Evolutionary conservation across 2,329 filamentous ascomycete genomes (phyloP).

Genomic region (Metarhizium humberi): DNA sequence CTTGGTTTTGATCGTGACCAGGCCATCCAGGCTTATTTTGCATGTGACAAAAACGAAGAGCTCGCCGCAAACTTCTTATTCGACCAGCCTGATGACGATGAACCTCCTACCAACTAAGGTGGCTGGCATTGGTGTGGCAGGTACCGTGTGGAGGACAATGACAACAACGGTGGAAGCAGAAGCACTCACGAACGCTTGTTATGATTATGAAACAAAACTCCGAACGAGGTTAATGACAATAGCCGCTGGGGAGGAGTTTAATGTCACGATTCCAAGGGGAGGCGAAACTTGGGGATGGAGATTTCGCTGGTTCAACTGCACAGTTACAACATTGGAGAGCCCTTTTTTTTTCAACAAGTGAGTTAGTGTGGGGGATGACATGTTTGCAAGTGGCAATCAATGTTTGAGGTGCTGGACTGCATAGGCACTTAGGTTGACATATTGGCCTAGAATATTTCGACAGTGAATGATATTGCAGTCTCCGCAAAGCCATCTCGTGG

Average conservation of each 20-base stretch:
- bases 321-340: background rate
- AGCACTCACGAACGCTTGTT: background rate
- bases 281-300: background rate
- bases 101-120: conserved; percentile 37
- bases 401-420: background rate
- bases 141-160: background rate
- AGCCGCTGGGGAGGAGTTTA: background rate
- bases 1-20: conserved; percentile 89
- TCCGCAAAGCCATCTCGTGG: background rate
- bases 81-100: conserved; percentile 86
- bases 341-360: background rate
- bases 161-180: background rate
- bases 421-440: background rate
- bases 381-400: background rate
- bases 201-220: conserved; percentile 5
- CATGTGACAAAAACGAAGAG: conserved; percentile 99
- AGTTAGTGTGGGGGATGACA: background rate
- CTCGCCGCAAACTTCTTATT: conserved; percentile 97
- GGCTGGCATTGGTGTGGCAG: conserved; percentile 2
- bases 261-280: background rate
- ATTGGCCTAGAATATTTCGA: background rate
- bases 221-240: background rate
- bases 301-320: background rate
- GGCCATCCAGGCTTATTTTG: conserved; percentile 97
- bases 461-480: background rate